Evolutionary conservation across 768 basidiomycete species (phyloP).

Genomic region (Amanita exitialis): DNA sequence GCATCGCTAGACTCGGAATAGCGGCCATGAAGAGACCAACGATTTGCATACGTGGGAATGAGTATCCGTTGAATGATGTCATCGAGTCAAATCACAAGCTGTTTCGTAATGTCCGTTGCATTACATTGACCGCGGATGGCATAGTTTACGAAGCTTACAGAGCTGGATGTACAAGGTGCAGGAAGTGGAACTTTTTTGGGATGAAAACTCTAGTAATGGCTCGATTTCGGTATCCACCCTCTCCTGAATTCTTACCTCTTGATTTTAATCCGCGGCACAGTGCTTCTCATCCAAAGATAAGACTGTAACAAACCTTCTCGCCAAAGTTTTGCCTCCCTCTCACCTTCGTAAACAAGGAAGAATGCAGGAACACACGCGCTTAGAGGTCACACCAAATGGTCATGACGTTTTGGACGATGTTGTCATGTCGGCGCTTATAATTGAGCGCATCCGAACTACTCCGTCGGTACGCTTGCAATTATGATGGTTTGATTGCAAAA

Average conservation of each 20-base stretch:
- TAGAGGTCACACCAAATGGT: constrained; percentile 29
- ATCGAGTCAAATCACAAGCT: constrained; percentile 22
- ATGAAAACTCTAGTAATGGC: constrained; percentile 21
- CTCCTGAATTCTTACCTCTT: not conserved
- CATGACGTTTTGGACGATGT: constrained; percentile 33
- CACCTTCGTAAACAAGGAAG: constrained; percentile 24
- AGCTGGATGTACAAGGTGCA: constrained; percentile 26
- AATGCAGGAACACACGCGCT: constrained; percentile 20
- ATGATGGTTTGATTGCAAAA: constrained; percentile 5
- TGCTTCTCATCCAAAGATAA: constrained; percentile 32
- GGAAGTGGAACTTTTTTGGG: constrained; percentile 23
- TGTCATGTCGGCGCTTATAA: constrained; percentile 28
- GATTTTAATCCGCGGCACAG: constrained; percentile 11
- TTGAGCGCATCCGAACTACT: constrained; percentile 30
- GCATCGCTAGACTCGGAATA: constrained; percentile 18
- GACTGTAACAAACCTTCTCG: constrained; percentile 21
- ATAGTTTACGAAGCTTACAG: constrained; percentile 12
- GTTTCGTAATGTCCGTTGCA: constrained; percentile 21
- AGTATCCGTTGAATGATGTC: constrained; percentile 25
- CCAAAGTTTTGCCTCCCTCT: constrained; percentile 27
- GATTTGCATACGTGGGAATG: constrained; percentile 26
- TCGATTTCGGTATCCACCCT: constrained; percentile 17
- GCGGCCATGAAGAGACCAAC: constrained; percentile 18
- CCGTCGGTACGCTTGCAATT: constrained; percentile 16
- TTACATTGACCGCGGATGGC: not conserved